Conservation (phyloP, 306 rosid species). For the Fagus sylvatica region DNA sequence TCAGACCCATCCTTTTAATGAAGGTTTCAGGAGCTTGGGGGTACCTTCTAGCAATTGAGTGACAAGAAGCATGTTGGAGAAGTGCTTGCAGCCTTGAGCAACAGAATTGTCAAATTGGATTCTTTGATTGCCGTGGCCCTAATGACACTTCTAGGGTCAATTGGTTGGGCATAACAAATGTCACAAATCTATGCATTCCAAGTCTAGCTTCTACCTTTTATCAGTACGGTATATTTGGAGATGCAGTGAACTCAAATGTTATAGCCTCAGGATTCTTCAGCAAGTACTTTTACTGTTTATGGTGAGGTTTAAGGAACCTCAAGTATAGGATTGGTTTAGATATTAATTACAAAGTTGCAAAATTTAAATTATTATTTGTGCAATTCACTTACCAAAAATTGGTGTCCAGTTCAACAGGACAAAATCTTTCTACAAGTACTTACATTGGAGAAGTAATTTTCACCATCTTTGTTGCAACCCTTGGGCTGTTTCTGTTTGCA, state of each 20-base stretch:
- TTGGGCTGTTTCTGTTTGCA: slow-evolving; percentile 89
- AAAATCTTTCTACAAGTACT: slow-evolving; percentile 80
- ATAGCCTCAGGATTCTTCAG: slow-evolving; percentile 68
- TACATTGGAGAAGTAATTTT: slow-evolving; percentile 79
- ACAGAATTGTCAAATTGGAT: slow-evolving; percentile 43
- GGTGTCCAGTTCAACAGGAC: slow-evolving; percentile 81
- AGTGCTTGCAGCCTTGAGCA: slow-evolving; percentile 47
- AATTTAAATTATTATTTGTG: background rate
- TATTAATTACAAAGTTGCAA: too few species aligned
- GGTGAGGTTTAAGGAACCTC: slow-evolving; percentile 76
- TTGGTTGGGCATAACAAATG: slow-evolving; percentile 68
- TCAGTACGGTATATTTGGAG: slow-evolving; percentile 76
- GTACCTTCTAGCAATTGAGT: slow-evolving; percentile 82
- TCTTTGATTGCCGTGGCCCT: slow-evolving; percentile 59
- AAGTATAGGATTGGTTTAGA: slow-evolving; percentile 39
- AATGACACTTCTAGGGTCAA: slow-evolving; percentile 37
- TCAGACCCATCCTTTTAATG: background rate
- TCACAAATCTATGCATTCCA: slow-evolving; percentile 59
- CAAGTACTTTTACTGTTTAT: slow-evolving; percentile 72
- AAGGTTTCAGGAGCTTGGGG: slow-evolving; percentile 96
- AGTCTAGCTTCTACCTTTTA: slow-evolving; percentile 24
- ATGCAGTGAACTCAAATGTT: slow-evolving; percentile 58
- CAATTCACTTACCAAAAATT: too few species aligned
- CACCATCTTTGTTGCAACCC: slow-evolving; percentile 74
- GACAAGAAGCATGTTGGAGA: slow-evolving; percentile 97